phyloP scores from a whole-genome alignment of 1,284 basidiomycete genomes.

The Ganoderma meredithae region DNA sequence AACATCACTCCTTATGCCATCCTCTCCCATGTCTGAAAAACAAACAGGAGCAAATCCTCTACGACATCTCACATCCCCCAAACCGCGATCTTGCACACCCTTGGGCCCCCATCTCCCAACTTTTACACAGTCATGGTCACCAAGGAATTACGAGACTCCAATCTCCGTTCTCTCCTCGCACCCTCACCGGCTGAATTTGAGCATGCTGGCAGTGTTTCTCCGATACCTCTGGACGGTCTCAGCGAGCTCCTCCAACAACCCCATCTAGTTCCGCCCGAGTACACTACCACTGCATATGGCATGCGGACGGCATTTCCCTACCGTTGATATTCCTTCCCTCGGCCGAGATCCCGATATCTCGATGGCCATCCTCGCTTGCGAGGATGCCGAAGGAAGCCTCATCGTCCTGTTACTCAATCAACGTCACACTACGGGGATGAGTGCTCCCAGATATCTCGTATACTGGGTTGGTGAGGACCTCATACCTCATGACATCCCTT shows the following conservation, averaged over 20 bases:
- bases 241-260: not conserved
- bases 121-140: not conserved
- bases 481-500: not conserved
- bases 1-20: conserved; percentile 19
- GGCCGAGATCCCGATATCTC: not conserved
- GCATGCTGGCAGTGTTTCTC: not conserved
- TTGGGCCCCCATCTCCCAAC: not conserved
- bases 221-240: not conserved
- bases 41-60: conserved; percentile 5
- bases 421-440: not conserved
- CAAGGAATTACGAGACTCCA: conserved; percentile 3
- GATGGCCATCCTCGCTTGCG: conserved; percentile 10
- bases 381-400: conserved; percentile 9
- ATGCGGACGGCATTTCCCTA: conserved; percentile 9
- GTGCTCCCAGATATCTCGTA: not conserved
- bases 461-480: conserved; percentile 12
- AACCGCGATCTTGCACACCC: not conserved
- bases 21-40: conserved; percentile 24
- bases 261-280: conserved; percentile 9
- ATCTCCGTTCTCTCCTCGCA: conserved; percentile 8
- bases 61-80: conserved; percentile 6
- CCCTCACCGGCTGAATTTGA: conserved; percentile 14
- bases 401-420: conserved; percentile 13
- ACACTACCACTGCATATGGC: conserved; percentile 6
- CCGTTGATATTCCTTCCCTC: not conserved